Conservation (phyloP, 805 yeast species). For the Ogataea polymorpha region DNA sequence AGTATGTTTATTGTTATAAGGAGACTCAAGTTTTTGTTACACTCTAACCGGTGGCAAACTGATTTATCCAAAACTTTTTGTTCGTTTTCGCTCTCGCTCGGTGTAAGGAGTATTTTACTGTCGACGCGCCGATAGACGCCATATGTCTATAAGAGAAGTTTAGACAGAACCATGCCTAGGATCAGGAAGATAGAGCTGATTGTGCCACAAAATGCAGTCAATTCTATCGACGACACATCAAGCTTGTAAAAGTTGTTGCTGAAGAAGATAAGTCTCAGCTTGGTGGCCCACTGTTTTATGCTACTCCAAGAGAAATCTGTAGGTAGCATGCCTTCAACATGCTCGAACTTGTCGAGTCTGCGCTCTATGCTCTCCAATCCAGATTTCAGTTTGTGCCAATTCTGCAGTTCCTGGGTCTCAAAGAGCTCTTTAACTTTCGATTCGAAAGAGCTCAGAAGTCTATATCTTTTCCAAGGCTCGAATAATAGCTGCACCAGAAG, state of each 20-base stretch:
- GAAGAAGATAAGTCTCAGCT: background rate
- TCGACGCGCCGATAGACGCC: slow-evolving; percentile 9
- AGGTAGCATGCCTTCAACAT: slow-evolving; percentile 2
- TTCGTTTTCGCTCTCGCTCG: background rate
- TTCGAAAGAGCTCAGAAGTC: slow-evolving; percentile 81
- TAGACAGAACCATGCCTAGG: slow-evolving; percentile 5
- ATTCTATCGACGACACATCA: background rate
- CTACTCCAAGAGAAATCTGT: background rate
- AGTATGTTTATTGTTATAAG: background rate
- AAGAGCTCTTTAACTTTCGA: slow-evolving; percentile 62
- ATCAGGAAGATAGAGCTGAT: slow-evolving; percentile 6
- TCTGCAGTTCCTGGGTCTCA: slow-evolving; percentile 21
- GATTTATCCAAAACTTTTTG: slow-evolving; percentile 8
- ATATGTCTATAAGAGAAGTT: slow-evolving; percentile 1
- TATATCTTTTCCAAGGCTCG: slow-evolving; percentile 91
- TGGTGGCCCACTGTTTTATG: background rate
- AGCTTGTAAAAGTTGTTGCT: background rate
- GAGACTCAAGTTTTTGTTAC: background rate
- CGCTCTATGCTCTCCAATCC: slow-evolving; percentile 19
- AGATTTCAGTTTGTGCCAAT: slow-evolving; percentile 11
- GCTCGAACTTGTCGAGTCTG: slow-evolving; percentile 14
- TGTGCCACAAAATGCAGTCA: slow-evolving; percentile 1
- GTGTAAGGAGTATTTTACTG: slow-evolving; percentile 5
- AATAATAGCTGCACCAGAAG: slow-evolving; percentile 78
- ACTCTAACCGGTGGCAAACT: slow-evolving; percentile 16